Base-by-base conservation (phyloP, 2,329 filamentous ascomycete species). In the Rhynchosporium secalis region DNA sequence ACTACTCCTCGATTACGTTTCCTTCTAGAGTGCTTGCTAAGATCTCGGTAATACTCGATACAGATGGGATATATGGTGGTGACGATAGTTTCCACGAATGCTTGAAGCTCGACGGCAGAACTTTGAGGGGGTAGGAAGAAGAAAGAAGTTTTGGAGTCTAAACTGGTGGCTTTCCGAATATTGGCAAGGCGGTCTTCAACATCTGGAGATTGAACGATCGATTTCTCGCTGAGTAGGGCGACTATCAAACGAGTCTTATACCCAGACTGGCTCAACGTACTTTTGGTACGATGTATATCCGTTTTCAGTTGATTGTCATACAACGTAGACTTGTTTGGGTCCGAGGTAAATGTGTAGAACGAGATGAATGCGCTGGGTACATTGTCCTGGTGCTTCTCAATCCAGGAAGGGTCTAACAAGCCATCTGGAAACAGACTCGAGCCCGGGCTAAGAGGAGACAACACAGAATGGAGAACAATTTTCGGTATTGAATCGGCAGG, bases 351-450 rank as follows among this genome's bases (percentile, higher is more conserved):
- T 41, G 83, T 82, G 73, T 96, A 96, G 77, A 96, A 95, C 67
- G 88, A 89, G 38, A 96, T 76, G 68, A 91, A 88, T 31, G 91
- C 83, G 65, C 91, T 90, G 1, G 94, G 94, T 28, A 98, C 82
- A 20, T 92, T 80, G 57, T 89, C 81, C 72, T 96, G 93, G 74
- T 98, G 94, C 75, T 98, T 99, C 63, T 85, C 84, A 60, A 96
- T 81, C 94, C 94, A 99, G 64, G 85, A 77, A 26, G 88, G 83
- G 64, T 92, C 86, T 74, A 97, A 86, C 62, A 97, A 79, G 4
- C 94, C 95, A 76, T 98, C 95, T 7, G 94, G 93, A 73, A 95
- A 98, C 2, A 96, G 82, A 2, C 86, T 81, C 7, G 94, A 96
- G 7, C 83, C 83, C 3, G 93, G 92, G 45, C 90, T 95, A 36